Base-by-base conservation (phyloP, 2,329 filamentous ascomycete genomes). In the Lizonia empirigonia region DNA sequence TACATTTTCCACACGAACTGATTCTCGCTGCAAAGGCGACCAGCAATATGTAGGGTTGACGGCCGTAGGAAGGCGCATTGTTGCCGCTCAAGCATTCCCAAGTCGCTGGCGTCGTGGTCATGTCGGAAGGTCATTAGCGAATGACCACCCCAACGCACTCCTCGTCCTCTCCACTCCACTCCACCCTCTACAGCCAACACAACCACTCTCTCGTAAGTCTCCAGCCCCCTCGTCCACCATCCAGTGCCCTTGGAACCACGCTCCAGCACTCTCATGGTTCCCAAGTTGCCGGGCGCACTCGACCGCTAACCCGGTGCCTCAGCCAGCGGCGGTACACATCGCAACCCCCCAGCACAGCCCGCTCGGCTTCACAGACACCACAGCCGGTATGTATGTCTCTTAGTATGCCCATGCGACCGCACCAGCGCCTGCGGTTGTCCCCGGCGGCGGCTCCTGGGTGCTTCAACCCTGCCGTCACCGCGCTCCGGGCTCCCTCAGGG, bases 321-420 rank as follows among this genome's bases (percentile, higher is more conserved):
- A 69, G 58, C 62, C 55, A 63, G 64, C 69, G 69, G 70, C 68
- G 68, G 65, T 64, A 66, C 60, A 70, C 56, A 64, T 68, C 65
- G 60, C 66, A 67, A 57, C 61, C 55, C 63, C 58, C 63, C 55
- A 53, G 58, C 40, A 56, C 56, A 56, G 58, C 60, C 58, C 58
- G 59, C 63, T 58, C 59, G 58, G 60, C 59, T 44, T 45, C 48
- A 49, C 56, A 55, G 53, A 57, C 59, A 59, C 53, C 45, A 59
- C 63, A 63, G 42, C 55, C 51, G 61, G 68, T 74, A 70, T 64
- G 71, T 73, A 60, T 60, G 41, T 58, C 59, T 62, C 66, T 60
- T 61, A 49, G 46, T 59, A 53, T 48, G 36, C 32, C 35, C 60
- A 65, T 68, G 71, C 71, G 71, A 73, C 66, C 70, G 44, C 37